Percentiles rank a stretch among this genome's conserved stretches.
These are phyloP conservation scores for Lipomyces oligophaga DNA, from an alignment of 805 yeast genomes.

Conservation along the genomic window DNA sequence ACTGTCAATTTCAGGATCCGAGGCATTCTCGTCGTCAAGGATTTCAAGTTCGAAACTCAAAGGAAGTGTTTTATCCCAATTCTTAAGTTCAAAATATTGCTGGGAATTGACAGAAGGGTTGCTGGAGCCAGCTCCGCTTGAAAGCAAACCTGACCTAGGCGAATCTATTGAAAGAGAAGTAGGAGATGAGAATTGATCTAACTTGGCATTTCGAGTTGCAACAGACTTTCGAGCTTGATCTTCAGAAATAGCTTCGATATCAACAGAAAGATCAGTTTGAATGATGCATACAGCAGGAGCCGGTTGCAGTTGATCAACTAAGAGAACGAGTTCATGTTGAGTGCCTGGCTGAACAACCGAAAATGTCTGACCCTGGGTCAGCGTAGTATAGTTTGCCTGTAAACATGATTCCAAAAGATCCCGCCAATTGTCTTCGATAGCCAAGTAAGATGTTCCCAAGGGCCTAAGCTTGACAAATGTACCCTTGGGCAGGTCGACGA, in stretches of 20 bases:
- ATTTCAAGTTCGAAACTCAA: slow-evolving; percentile 18
- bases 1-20: slow-evolving; percentile 26
- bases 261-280: slow-evolving; percentile 53
- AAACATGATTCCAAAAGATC: slow-evolving; percentile 50
- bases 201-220: slow-evolving; percentile 27
- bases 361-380: slow-evolving; percentile 44
- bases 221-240: slow-evolving; percentile 42
- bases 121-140: no score
- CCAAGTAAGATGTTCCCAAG: slow-evolving; percentile 34
- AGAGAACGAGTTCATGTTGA: slow-evolving; percentile 29
- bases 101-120: not conserved
- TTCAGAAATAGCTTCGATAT: slow-evolving; percentile 43
- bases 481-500: slow-evolving; percentile 46
- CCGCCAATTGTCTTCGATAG: slow-evolving; percentile 48
- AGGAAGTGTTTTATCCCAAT: slow-evolving; percentile 29
- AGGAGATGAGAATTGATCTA: slow-evolving; percentile 22
- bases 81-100: slow-evolving; percentile 31
- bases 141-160: no score
- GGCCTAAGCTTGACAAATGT: slow-evolving; percentile 46
- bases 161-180: slow-evolving; percentile 15
- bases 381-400: slow-evolving; percentile 49
- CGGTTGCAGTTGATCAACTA: slow-evolving; percentile 42
- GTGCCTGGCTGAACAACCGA: slow-evolving; percentile 35
- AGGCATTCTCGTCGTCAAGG: not conserved
- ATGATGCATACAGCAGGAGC: slow-evolving; percentile 49